phyloP scores from a whole-genome alignment of 2,329 filamentous ascomycete species.

The Pestalotiopsis sp. region DNA sequence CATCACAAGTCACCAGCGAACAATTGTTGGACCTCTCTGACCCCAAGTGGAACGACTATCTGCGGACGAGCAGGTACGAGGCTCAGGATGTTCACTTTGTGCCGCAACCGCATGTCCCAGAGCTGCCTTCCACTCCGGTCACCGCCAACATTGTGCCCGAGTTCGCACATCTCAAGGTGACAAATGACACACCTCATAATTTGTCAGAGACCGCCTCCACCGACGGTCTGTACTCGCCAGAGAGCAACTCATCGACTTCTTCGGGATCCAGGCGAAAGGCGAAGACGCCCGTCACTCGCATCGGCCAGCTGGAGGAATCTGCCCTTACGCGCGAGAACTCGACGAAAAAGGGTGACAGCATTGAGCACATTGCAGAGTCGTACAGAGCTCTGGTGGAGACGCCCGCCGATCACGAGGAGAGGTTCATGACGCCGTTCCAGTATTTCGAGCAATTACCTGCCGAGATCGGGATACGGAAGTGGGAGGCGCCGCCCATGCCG shows the following conservation, averaged over 20 bases:
- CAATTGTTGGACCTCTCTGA: slow-evolving; percentile 23
- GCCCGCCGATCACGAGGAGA: slow-evolving; percentile 34
- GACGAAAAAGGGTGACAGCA: slow-evolving; percentile 32
- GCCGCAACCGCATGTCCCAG: slow-evolving; percentile 15
- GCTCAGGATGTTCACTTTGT: slow-evolving; percentile 15
- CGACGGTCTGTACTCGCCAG: slow-evolving; percentile 20
- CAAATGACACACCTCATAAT: slow-evolving; percentile 23
- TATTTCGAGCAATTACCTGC: slow-evolving; percentile 3
- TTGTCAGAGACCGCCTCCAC: slow-evolving; percentile 19
- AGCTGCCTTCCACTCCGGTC: slow-evolving; percentile 15
- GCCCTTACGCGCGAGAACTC: background rate
- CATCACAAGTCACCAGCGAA: slow-evolving; percentile 1
- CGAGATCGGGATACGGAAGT: background rate
- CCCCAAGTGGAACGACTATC: slow-evolving; percentile 31
- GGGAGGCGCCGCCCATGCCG: background rate
- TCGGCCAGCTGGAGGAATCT: slow-evolving; percentile 51
- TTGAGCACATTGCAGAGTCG: slow-evolving; percentile 53
- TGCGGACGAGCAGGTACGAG: slow-evolving; percentile 29
- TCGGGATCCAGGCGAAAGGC: slow-evolving; percentile 44
- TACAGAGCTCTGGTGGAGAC: slow-evolving; percentile 50
- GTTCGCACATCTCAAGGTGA: slow-evolving; percentile 38
- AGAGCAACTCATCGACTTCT: slow-evolving; percentile 22
- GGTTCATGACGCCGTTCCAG: background rate
- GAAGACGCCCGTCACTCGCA: slow-evolving; percentile 53
- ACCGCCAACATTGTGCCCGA: slow-evolving; percentile 20